Percentiles rank a stretch among this genome's conserved stretches.
phyloP scores from a whole-genome alignment of 2,329 filamentous ascomycete genomes.

The Setomelanomma holmii region DNA sequence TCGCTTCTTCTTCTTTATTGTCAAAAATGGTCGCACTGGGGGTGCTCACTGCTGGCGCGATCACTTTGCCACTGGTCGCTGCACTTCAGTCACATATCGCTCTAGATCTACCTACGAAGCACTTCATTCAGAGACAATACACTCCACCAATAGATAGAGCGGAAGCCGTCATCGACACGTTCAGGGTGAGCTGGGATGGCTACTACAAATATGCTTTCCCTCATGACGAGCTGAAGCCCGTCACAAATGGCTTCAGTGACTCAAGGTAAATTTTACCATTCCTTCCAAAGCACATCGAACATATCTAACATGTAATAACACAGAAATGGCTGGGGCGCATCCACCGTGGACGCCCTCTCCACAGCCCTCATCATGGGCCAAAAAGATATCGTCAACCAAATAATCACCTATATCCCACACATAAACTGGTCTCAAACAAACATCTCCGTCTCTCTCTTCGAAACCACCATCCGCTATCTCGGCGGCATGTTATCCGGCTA shows the following conservation, averaged over 20 bases:
- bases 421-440: constrained; percentile 73
- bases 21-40: too few relatives aligned
- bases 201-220: constrained; percentile 79
- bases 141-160: constrained; percentile 28
- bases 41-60: background rate
- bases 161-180: constrained; percentile 43
- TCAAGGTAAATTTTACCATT: constrained; percentile 65
- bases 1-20: background rate
- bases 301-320: background rate
- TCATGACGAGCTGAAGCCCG: constrained; percentile 75
- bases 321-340: constrained; percentile 86
- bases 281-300: background rate
- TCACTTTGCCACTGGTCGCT: background rate
- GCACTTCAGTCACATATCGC: constrained; percentile 23
- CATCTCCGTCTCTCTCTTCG: constrained; percentile 75
- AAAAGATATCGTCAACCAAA: constrained; percentile 69
- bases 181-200: constrained; percentile 45
- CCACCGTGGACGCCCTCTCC: constrained; percentile 78
- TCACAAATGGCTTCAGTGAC: constrained; percentile 70
- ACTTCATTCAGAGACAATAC: constrained; percentile 17
- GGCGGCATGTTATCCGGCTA: constrained; percentile 80
- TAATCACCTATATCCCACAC: constrained; percentile 72
- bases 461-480: constrained; percentile 89
- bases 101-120: constrained; percentile 2
- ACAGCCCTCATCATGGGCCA: constrained; percentile 82